These are phyloP conservation scores for Aphanomyces euteiches DNA, from an alignment of 352 stramenopile genomes.

Conservation along the genomic window DNA sequence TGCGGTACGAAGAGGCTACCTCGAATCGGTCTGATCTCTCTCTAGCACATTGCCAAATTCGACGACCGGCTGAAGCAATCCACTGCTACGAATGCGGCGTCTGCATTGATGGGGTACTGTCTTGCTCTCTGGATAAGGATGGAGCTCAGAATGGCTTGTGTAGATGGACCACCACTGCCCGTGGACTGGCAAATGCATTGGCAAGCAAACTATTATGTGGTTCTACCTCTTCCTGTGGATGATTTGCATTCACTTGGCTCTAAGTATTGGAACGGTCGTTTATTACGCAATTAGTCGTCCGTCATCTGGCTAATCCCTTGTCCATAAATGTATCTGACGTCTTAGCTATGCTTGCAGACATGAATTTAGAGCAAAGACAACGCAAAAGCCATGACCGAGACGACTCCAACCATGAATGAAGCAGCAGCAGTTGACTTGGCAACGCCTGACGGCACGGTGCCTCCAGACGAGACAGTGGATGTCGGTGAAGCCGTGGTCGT, in stretches of 20 bases:
- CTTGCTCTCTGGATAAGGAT: constrained; percentile 7
- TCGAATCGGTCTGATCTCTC: background rate
- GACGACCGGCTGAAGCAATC: constrained; percentile 58
- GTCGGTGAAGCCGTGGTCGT: background rate
- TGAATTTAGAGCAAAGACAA: too few relatives aligned
- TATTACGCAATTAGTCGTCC: constrained; percentile 7
- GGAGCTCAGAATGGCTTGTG: constrained; percentile 23
- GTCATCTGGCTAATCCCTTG: too few relatives aligned
- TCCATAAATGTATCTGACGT: too few relatives aligned
- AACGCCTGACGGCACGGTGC: background rate
- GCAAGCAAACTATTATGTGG: constrained; percentile 67
- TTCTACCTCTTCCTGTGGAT: constrained; percentile 77
- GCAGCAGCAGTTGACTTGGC: background rate
- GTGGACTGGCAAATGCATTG: constrained; percentile 90
- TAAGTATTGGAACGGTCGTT: constrained; percentile 42
- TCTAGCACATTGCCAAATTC: constrained; percentile 72
- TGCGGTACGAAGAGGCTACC: constrained; percentile 42
- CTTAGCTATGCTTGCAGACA: background rate
- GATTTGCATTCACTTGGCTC: constrained; percentile 65
- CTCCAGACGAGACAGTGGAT: background rate
- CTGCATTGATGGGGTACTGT: constrained; percentile 55
- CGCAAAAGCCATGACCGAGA: background rate
- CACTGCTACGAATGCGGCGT: constrained; percentile 79
- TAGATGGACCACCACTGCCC: constrained; percentile 90
- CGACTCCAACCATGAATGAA: background rate